phyloP scores from a whole-genome alignment of 2,329 filamentous ascomycete genomes.

The Claviceps pazoutovae region DNA sequence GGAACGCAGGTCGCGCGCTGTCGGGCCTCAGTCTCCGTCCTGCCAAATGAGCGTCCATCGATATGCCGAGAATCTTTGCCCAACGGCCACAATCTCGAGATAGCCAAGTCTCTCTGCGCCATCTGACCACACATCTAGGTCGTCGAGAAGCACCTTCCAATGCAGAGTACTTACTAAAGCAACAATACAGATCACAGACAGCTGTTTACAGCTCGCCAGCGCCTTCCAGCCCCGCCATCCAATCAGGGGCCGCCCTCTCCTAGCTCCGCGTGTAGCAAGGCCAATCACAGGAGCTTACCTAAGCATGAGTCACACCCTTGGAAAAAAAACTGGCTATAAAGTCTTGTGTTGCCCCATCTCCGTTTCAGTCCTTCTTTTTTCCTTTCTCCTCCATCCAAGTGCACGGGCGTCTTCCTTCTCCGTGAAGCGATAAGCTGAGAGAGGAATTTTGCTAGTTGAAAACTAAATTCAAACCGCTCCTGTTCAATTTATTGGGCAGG shows the following conservation, averaged over 20 bases:
- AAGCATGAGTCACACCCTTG: not conserved
- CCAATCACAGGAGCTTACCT: constrained; percentile 4
- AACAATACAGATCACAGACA: not conserved
- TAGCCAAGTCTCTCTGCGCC: not conserved
- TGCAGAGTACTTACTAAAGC: not conserved
- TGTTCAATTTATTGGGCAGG: constrained; percentile 51
- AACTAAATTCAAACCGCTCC: constrained; percentile 64
- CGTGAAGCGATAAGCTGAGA: constrained; percentile 55
- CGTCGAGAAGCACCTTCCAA: not conserved
- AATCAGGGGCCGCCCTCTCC: not conserved
- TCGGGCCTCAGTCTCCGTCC: not conserved
- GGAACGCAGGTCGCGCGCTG: not conserved
- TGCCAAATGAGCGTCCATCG: not conserved
- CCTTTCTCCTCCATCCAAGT: constrained; percentile 41
- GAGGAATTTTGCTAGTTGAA: constrained; percentile 83
- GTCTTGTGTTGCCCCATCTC: constrained; percentile 7
- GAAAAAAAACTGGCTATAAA: constrained; percentile 19
- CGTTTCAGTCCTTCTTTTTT: constrained; percentile 22
- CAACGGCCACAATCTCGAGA: not conserved
- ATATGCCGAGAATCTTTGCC: not conserved
- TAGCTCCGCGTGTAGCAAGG: not conserved
- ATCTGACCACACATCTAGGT: too few relatives aligned
- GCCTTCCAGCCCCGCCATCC: not conserved
- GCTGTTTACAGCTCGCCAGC: not conserved
- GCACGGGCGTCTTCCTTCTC: constrained; percentile 52